Conservation (phyloP, 331 rosid species). For the Rhamnella rubrinervis region DNA sequence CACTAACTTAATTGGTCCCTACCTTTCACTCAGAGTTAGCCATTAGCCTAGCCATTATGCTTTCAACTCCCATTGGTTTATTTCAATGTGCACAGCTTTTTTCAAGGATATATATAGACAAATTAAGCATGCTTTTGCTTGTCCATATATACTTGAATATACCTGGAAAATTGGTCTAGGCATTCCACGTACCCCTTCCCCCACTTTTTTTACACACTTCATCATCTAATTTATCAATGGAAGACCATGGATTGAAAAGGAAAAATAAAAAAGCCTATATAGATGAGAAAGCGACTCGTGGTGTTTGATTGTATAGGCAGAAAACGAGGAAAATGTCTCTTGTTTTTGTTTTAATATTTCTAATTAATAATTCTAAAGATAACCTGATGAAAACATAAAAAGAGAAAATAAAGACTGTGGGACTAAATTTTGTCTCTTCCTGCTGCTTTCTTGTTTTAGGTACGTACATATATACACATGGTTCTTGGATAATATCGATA, state of each 20-base stretch:
- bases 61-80: constrained; percentile 15
- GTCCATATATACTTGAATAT: constrained; percentile 39
- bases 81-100: constrained; percentile 9
- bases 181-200: constrained; percentile 3
- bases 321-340: constrained; percentile 19
- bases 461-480: not conserved
- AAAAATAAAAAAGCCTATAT: not conserved
- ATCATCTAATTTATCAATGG: not conserved
- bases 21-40: no score
- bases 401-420: not conserved
- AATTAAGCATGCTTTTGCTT: constrained; percentile 46
- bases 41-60: not conserved
- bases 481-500: not conserved
- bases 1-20: no score
- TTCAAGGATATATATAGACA: constrained; percentile 24
- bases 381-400: not conserved
- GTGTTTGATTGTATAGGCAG: constrained; percentile 25
- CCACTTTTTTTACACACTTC: not conserved
- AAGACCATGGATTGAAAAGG: not conserved
- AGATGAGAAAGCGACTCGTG: constrained; percentile 33
- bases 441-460: constrained; percentile 1
- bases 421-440: constrained; percentile 2
- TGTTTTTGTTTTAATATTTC: not conserved
- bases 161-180: constrained; percentile 20
- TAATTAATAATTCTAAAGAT: not conserved